Percentiles rank a stretch among this genome's conserved stretches.
Evolutionary conservation across 1,284 basidiomycete species (phyloP).

Genomic region (Boletus hoseneyae): DNA sequence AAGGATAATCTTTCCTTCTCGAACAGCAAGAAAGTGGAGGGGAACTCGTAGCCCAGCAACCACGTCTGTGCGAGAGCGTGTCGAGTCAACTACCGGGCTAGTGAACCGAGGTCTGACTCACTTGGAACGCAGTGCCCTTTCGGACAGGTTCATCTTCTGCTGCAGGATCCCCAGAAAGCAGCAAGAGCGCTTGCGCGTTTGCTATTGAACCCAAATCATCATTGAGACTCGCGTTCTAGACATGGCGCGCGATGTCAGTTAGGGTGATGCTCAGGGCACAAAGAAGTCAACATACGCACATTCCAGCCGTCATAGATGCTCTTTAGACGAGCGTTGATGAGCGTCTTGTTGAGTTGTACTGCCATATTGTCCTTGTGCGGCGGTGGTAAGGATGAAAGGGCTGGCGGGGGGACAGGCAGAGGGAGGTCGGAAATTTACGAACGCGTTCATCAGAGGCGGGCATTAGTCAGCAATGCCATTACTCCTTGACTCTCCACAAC

Average conservation of each 20-base stretch:
- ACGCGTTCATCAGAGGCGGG: conserved; percentile 24
- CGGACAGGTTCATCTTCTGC: conserved; percentile 80
- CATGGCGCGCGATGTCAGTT: conserved; percentile 13
- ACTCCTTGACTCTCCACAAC: conserved; percentile 23
- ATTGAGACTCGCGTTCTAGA: conserved; percentile 57
- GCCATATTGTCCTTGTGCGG: conserved; percentile 30
- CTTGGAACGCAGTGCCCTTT: conserved; percentile 90
- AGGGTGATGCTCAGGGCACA: conserved; percentile 1
- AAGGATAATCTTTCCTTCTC: conserved; percentile 74
- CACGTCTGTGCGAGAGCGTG: conserved; percentile 62
- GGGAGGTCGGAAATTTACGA: conserved; percentile 30
- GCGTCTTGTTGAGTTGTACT: conserved; percentile 54
- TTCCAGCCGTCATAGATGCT: conserved; percentile 72
- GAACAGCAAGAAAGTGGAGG: conserved; percentile 87
- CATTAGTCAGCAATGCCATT: conserved; percentile 28
- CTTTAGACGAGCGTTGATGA: conserved; percentile 67
- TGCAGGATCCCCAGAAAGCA: conserved; percentile 81
- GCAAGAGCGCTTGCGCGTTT: conserved; percentile 66
- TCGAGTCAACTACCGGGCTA: conserved; percentile 18
- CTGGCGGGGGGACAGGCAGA: conserved; percentile 9
- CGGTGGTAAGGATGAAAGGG: conserved; percentile 1
- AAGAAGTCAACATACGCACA: conserved; percentile 43
- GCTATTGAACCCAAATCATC: conserved; percentile 69
- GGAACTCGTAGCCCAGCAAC: conserved; percentile 96
- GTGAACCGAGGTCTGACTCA: conserved; percentile 35